A percentile compares a stretch with the other conserved stretches of the same genome.
Conservation (phyloP, 257 asterid species). For the Misopates orontium region DNA sequence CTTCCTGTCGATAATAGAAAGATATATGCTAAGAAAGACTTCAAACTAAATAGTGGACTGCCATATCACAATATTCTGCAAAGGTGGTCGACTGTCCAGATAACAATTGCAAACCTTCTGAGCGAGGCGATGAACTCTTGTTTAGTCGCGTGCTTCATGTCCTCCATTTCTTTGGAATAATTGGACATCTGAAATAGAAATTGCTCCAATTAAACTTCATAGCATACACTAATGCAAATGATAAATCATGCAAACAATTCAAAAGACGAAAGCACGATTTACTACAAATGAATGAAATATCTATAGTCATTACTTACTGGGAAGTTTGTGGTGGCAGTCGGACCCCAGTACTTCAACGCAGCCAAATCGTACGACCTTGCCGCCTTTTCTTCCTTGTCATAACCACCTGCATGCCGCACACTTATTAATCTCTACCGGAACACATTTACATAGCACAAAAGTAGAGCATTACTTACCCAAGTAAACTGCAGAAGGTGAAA, state of each 20-base stretch:
- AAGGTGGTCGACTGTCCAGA: too few species aligned
- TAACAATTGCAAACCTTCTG: slow-evolving; percentile 51
- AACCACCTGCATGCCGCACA: slow-evolving; percentile 62
- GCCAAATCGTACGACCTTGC: slow-evolving; percentile 92
- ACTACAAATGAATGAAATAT: too few species aligned
- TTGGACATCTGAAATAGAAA: slow-evolving; percentile 49
- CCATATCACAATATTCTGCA: neutral
- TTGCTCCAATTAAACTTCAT: slow-evolving; percentile 2
- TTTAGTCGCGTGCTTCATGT: slow-evolving; percentile 73
- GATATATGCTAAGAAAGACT: slow-evolving; percentile 1
- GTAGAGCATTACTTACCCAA: slow-evolving; percentile 57
- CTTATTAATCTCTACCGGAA: neutral
- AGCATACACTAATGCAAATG: neutral
- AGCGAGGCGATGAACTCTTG: slow-evolving; percentile 94
- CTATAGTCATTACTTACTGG: slow-evolving; percentile 42
- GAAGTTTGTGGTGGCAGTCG: slow-evolving; percentile 86
- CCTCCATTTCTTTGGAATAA: slow-evolving; percentile 75
- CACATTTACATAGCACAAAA: neutral
- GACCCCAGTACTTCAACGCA: slow-evolving; percentile 92
- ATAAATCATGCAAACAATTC: too few species aligned
- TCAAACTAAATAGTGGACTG: neutral
- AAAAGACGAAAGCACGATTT: too few species aligned
- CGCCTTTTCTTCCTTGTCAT: slow-evolving; percentile 92
- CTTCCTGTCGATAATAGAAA: slow-evolving; percentile 46
- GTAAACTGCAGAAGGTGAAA: slow-evolving; percentile 58